Evolutionary conservation across 106 monocot genomes (phyloP), one percentile per base, ranked within the genome.

Genomic region (Xerophyta viscosa): DNA sequence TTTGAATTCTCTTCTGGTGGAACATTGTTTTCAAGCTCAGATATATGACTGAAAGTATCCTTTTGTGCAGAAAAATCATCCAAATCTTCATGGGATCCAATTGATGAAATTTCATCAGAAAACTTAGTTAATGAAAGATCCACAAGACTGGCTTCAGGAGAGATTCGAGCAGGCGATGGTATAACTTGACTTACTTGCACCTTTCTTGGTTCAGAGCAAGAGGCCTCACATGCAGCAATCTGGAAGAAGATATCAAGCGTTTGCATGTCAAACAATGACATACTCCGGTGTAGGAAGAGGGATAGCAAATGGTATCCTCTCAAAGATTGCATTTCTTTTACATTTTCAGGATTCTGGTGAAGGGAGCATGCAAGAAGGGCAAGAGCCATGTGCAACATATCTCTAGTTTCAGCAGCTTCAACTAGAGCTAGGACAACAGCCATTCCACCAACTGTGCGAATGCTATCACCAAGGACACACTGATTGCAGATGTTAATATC

Each of bases 181-280:
- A 54, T 17, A 27, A 57, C 33, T 41, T 65, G 62, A 58, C 43
- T 74, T 57, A 66, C 63, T 53, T 54, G 66, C 27, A 62, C 46
- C 58, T 83, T 86, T 27, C 72, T 70, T 55, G 76, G 68, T 57
- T 90, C 98, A 47, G 73, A 70, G 69, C 86, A 86, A 23, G 70
- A 86, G 28, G 98, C 98, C 62, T 90, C 90, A 62, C 98, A 98
- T 36, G 98, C 98, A 48, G 90, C 90, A 56, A 98, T 98, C 45
- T 79, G 82, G 45, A 90, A 98, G 64, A 98, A 90, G 20, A 86
- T 90, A 31, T 98, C 98, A 57, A 98, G 90, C 49, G 85, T 79
- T 28, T 86, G 90, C 90, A 90, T 86, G 63, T 90, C 98, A 55
- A 98, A 90, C 31, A 98, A 69, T 45, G 89, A 66, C 90, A 98